Conservation (phyloP, 305 asterid genomes). For the Solanum hybrid region DNA sequence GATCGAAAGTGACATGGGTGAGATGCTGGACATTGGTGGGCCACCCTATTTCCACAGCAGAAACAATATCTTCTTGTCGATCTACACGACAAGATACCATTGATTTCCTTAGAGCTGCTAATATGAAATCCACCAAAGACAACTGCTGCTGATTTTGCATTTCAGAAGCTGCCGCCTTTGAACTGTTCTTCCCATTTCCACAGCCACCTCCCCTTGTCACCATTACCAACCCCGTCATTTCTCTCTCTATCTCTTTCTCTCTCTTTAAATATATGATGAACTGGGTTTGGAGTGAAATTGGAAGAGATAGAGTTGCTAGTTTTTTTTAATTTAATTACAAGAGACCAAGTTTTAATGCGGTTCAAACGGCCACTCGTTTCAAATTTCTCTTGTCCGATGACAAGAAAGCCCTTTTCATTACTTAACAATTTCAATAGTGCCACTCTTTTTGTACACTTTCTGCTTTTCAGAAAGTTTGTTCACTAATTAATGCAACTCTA, state of each 20-base stretch:
- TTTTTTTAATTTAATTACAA: neutral
- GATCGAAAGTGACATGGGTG: conserved; percentile 83
- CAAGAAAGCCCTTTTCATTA: neutral
- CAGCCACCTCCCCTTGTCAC: conserved; percentile 52
- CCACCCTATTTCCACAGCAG: conserved; percentile 92
- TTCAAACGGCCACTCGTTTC: conserved; percentile 30
- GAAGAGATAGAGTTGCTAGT: neutral
- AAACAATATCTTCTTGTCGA: conserved; percentile 41
- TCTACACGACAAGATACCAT: conserved; percentile 86
- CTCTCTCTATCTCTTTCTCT: neutral
- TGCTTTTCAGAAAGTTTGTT: neutral
- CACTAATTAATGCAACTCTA: neutral
- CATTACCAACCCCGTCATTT: conserved; percentile 71
- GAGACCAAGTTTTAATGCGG: neutral
- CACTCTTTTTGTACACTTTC: neutral
- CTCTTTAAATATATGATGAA: no score
- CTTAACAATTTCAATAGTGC: neutral
- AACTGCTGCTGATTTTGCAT: conserved; percentile 40
- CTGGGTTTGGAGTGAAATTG: neutral
- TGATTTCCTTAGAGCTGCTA: conserved; percentile 75
- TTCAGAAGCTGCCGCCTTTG: conserved; percentile 14
- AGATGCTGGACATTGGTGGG: conserved; percentile 87
- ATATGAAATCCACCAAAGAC: conserved; percentile 53
- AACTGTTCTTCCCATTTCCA: conserved; percentile 35
- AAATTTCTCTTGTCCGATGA: conserved; percentile 4